Evolutionary conservation across 441 rosid genomes (phyloP).

Genomic region (Gossypium aridum): DNA sequence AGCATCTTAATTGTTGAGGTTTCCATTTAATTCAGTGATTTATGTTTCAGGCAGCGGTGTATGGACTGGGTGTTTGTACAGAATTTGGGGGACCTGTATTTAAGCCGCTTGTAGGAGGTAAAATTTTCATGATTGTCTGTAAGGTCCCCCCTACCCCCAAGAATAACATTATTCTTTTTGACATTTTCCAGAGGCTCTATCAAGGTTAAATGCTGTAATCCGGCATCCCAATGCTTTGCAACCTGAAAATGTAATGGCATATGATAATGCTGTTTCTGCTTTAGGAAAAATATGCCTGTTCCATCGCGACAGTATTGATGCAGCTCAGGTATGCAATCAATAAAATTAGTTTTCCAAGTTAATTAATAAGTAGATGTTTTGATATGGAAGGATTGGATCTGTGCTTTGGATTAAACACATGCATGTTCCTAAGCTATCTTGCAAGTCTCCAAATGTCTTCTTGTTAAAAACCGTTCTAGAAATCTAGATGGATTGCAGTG

Average conservation of each 20-base stretch:
- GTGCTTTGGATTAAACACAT: background rate
- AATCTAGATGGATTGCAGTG: background rate
- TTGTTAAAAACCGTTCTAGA: background rate
- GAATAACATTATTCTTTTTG: slow-evolving; percentile 18
- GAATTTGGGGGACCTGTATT: slow-evolving; percentile 91
- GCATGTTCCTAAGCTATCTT: background rate
- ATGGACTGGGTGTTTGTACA: slow-evolving; percentile 99
- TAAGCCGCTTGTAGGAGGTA: slow-evolving; percentile 97
- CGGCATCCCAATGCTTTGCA: slow-evolving; percentile 76
- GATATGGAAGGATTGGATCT: background rate
- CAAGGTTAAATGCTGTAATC: slow-evolving; percentile 87
- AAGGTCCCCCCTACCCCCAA: background rate
- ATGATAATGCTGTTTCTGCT: slow-evolving; percentile 99
- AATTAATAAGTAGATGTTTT: background rate
- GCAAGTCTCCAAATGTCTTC: background rate
- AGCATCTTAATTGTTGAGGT: background rate
- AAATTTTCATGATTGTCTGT: background rate
- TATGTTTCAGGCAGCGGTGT: slow-evolving; percentile 84
- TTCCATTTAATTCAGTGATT: slow-evolving; percentile 7
- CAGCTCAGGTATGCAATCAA: slow-evolving; percentile 65
- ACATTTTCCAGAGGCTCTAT: slow-evolving; percentile 80
- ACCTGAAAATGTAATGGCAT: slow-evolving; percentile 90
- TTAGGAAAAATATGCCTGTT: slow-evolving; percentile 93
- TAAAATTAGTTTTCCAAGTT: slow-evolving; percentile 3
- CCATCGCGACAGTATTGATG: slow-evolving; percentile 82